Percentiles rank a stretch among this genome's conserved stretches.
Evolutionary conservation across 2,329 filamentous ascomycete genomes (phyloP).

Genomic region (Dactylellina cionopaga): DNA sequence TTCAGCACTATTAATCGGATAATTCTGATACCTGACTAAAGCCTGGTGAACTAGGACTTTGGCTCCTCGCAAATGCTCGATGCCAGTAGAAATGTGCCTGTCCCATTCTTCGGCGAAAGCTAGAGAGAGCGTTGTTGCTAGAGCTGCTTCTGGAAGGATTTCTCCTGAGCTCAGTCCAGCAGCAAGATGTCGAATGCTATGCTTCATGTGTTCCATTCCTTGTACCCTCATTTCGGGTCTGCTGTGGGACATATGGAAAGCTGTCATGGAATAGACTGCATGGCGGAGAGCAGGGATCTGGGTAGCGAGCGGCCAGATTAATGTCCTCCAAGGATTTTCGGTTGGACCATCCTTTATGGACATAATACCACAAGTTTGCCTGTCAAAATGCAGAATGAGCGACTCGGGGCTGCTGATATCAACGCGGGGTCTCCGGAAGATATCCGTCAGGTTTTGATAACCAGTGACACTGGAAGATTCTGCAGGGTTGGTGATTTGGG

Average conservation of each 20-base stretch:
- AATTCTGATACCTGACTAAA: constrained; percentile 64
- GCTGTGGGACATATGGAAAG: constrained; percentile 73
- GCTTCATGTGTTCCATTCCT: constrained; percentile 76
- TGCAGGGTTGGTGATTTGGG: constrained; percentile 30
- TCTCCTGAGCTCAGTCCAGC: constrained; percentile 67
- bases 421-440: constrained; percentile 64
- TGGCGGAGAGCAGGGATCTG: constrained; percentile 74
- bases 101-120: constrained; percentile 79
- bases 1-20: constrained; percentile 64
- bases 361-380: constrained; percentile 74
- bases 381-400: constrained; percentile 72
- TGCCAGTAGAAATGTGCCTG: constrained; percentile 73
- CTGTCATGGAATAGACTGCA: constrained; percentile 74
- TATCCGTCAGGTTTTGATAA: constrained; percentile 52
- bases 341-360: constrained; percentile 75
- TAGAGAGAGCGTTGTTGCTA: constrained; percentile 75
- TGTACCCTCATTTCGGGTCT: constrained; percentile 68
- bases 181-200: constrained; percentile 70
- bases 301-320: constrained; percentile 75
- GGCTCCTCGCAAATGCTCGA: constrained; percentile 75
- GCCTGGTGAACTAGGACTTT: constrained; percentile 72
- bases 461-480: constrained; percentile 11
- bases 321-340: constrained; percentile 77
- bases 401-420: constrained; percentile 68
- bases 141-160: constrained; percentile 72